Base-by-base conservation (phyloP, 768 basidiomycete genomes). In the Tubosaeta sp. region DNA sequence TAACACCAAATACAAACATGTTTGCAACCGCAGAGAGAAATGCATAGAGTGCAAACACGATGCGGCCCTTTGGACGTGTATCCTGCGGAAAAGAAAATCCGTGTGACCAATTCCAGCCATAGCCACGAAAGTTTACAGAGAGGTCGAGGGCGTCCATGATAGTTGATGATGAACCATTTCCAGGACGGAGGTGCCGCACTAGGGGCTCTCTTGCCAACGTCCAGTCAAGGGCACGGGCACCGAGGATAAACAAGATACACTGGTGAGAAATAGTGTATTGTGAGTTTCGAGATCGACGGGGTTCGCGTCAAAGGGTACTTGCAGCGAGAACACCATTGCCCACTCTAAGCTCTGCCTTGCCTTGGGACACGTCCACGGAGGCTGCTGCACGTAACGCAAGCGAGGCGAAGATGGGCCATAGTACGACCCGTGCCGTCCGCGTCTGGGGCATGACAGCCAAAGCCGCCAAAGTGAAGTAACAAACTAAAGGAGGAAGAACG, bases 101-200 rank as follows among this genome's bases (percentile, higher is more conserved):
- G 25, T 63, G 56, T 1, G 82, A 80, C 77, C 81, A 84, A 39
- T 76, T 36, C 35, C 35, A 36, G 18, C 35, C 35, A 36, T 36
- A 36, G 7, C 35, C 35, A 19, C 35, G n/a, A 13, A 81, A 58
- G 53, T 76, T 82, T 56, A 66, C 69, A 22, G 55, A 56, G 21
- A 87, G 72, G 48, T 86, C 82, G 12, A 75, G 57, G 2, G 76
- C 75, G 49, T 86, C 75, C 32, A 50, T 39, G 38, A 51, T n/a
- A 35, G 30, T 31, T 2, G 55, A 51, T 8, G 44, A 30, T 10
- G 43, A 24, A 19, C 43, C 18, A 3, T 46, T 45, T n/a, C 25
- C 32, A 22, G 52, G 57, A 36, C 52, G 54, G 25, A 50, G 18
- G 14, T 44, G 39, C 13, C 65, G 61, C 18, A 49, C 32, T 1